Conservation (phyloP, 495 filamentous ascomycete species). For the Hamigera avellanea region DNA sequence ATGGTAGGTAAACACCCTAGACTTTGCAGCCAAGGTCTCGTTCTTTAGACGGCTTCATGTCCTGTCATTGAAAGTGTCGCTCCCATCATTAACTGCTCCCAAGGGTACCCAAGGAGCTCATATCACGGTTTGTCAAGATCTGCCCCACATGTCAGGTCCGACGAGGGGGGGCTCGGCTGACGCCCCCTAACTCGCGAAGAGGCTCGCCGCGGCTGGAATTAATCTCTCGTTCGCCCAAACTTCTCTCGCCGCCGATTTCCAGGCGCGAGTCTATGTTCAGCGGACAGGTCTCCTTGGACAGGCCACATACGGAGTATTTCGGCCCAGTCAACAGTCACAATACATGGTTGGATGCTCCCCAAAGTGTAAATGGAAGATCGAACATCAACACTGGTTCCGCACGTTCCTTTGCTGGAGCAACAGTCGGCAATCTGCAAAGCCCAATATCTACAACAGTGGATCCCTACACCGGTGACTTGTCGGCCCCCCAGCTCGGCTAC, state of each 20-base stretch:
- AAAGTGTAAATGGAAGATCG: conserved; percentile 14
- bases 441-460: conserved; percentile 21
- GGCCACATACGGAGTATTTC: conserved; percentile 23
- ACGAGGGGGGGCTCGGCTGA: conserved; percentile 31
- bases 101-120: conserved; percentile 48
- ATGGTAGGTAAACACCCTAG: conserved; percentile 25
- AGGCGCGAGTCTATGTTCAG: conserved; percentile 25
- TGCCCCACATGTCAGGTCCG: conserved; percentile 42
- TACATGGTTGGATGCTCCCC: conserved; percentile 18
- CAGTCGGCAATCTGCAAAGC: conserved; percentile 15
- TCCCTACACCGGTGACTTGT: conserved; percentile 20
- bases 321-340: conserved; percentile 15
- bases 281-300: conserved; percentile 14
- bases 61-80: background rate
- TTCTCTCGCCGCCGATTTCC: conserved; percentile 26
- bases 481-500: conserved; percentile 26
- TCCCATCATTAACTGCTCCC: background rate
- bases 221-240: conserved; percentile 27
- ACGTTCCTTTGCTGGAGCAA: conserved; percentile 14
- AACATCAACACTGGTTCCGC: conserved; percentile 8
- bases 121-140: conserved; percentile 45
- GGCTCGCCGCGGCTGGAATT: conserved; percentile 29
- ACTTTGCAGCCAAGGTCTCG: too few species aligned
- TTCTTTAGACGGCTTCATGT: background rate
- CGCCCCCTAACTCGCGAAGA: conserved; percentile 33